phyloP scores from a whole-genome alignment of 192 early-diverging fungal genomes.

The Coemansia sp. region DNA sequence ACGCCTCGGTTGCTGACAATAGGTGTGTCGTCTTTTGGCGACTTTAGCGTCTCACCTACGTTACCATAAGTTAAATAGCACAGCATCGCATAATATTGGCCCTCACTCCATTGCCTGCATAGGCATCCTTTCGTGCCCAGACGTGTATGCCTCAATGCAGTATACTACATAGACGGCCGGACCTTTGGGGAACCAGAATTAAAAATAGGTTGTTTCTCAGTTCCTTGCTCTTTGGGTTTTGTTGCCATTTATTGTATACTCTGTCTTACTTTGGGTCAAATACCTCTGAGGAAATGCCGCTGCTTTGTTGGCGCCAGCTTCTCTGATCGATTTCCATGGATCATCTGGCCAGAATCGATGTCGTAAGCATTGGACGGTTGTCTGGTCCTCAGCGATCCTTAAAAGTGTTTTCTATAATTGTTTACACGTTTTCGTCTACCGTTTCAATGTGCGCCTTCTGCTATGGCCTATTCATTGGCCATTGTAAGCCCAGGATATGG shows the following conservation, averaged over 20 bases:
- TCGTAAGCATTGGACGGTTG: not conserved
- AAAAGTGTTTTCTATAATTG: not conserved
- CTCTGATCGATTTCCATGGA: not conserved
- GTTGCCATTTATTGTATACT: too few relatives aligned
- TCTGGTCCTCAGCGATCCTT: not conserved
- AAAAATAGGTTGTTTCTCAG: too few relatives aligned
- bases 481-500: constrained; percentile 12
- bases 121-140: not conserved
- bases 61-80: not conserved
- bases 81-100: not conserved
- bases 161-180: too few relatives aligned
- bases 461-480: constrained; percentile 16
- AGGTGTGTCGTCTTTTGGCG: not conserved
- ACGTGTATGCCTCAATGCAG: not conserved
- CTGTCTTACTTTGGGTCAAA: too few relatives aligned
- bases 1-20: not conserved
- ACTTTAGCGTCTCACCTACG: not conserved
- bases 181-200: too few relatives aligned
- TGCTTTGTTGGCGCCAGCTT: not conserved
- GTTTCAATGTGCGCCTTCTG: constrained; percentile 15
- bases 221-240: too few relatives aligned
- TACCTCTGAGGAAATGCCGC: not conserved
- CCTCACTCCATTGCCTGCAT: not conserved
- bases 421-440: constrained; percentile 4
- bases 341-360: not conserved